Percentiles rank a stretch among this genome's conserved stretches.
These are phyloP conservation scores for Copromyces sp. DNA, from an alignment of 495 filamentous ascomycete genomes.

Conservation along the genomic window DNA sequence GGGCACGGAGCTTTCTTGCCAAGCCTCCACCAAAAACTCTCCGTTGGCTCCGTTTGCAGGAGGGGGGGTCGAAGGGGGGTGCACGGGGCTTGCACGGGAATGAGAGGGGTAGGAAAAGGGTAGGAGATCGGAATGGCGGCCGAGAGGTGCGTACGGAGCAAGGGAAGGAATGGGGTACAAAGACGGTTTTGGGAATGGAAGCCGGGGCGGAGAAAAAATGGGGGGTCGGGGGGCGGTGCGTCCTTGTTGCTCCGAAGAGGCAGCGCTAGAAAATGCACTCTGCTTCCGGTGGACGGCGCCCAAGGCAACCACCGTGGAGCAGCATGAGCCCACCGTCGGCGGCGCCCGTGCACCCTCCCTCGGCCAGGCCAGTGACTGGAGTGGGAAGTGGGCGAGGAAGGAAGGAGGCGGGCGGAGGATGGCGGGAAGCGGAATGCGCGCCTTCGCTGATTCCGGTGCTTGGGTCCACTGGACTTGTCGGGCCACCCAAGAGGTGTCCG, in stretches of 20 bases:
- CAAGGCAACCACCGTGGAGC: neutral
- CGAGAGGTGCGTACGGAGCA: constrained; percentile 23
- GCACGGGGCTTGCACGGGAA: neutral
- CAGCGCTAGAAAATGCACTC: constrained; percentile 13
- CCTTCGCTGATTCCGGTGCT: neutral
- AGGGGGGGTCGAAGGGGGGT: neutral
- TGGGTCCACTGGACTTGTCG: neutral
- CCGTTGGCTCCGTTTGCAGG: constrained; percentile 13
- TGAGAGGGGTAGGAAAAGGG: neutral
- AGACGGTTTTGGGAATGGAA: constrained; percentile 21
- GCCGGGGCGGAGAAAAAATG: constrained; percentile 25
- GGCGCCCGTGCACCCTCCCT: constrained; percentile 7
- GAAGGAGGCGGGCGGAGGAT: neutral
- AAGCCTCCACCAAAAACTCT: neutral
- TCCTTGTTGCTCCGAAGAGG: constrained; percentile 15
- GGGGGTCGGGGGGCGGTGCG: constrained; percentile 6
- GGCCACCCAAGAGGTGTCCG: neutral
- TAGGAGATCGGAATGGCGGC: constrained; percentile 17
- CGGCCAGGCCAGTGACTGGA: neutral
- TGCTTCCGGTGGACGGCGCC: constrained; percentile 11
- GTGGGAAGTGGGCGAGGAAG: neutral
- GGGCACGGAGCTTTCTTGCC: constrained; percentile 9
- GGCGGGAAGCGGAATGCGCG: neutral
- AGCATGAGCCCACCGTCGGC: neutral
- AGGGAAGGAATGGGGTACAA: constrained; percentile 11